These are phyloP conservation scores for Phialocephala subalpina DNA, from an alignment of 2,329 filamentous ascomycete species.

Conservation along the genomic window DNA sequence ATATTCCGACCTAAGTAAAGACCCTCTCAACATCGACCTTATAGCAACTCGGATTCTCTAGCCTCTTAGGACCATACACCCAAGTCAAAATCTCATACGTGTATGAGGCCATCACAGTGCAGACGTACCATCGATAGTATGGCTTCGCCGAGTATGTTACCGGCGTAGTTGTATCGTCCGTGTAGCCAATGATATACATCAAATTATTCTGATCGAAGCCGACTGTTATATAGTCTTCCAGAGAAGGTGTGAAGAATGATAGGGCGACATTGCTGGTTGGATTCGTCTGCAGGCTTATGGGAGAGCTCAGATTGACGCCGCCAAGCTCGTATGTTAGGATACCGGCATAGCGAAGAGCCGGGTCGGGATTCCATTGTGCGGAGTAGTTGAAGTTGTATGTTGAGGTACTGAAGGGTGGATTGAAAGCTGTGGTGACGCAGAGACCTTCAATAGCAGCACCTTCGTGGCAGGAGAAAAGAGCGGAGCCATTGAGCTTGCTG, in stretches of 20 bases:
- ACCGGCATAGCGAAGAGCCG: not conserved
- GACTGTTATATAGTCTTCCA: not conserved
- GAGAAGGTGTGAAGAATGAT: not conserved
- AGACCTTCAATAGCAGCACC: not conserved
- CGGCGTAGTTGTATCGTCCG: too few relatives aligned
- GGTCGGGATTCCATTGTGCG: not conserved
- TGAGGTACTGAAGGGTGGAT: not conserved
- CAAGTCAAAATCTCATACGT: not conserved
- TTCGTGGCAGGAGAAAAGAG: not conserved
- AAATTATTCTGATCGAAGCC: not conserved
- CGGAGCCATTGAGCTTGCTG: not conserved
- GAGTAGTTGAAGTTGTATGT: not conserved
- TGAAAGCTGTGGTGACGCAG: not conserved
- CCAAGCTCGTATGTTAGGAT: not conserved
- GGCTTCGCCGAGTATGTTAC: not conserved
- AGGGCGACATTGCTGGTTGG: not conserved
- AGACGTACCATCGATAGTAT: not conserved
- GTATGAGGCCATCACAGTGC: not conserved
- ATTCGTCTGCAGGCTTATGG: not conserved
- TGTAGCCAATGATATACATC: not conserved
- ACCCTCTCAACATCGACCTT: not conserved
- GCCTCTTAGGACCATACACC: not conserved
- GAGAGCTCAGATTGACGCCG: not conserved
- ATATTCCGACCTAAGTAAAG: not conserved
- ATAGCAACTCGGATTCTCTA: not conserved